A percentile compares a stretch with the other conserved stretches of the same genome.
phyloP scores from a whole-genome alignment of 2,329 filamentous ascomycete species.

The Xylaria sp. region DNA sequence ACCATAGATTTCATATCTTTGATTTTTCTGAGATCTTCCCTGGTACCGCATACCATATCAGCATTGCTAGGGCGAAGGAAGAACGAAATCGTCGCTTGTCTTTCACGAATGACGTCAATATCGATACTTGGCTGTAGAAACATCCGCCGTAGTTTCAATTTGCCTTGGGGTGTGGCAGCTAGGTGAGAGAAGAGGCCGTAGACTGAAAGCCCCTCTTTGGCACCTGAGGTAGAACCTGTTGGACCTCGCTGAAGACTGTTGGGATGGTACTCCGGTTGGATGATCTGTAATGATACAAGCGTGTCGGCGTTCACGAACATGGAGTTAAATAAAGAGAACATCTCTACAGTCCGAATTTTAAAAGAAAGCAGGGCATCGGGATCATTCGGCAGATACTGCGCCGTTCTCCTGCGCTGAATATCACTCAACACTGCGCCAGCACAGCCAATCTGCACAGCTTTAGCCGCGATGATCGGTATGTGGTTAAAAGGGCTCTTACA shows the following conservation, averaged over 20 bases:
- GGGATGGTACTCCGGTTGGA: conserved; percentile 84
- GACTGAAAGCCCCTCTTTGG: conserved; percentile 84
- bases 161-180: conserved; percentile 83
- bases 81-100: conserved; percentile 75
- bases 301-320: conserved; percentile 89
- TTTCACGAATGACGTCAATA: conserved; percentile 72
- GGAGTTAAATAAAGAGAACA: conserved; percentile 73
- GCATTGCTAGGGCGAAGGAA: conserved; percentile 77
- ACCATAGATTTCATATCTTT: conserved; percentile 79
- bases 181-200: conserved; percentile 84
- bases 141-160: conserved; percentile 75
- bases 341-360: conserved; percentile 72
- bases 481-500: conserved; percentile 54
- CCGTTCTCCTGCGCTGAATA: conserved; percentile 74
- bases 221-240: conserved; percentile 67
- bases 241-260: conserved; percentile 81
- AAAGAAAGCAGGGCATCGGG: conserved; percentile 65
- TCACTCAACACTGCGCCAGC: conserved; percentile 88
- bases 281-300: conserved; percentile 83
- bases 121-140: conserved; percentile 84
- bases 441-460: conserved; percentile 72
- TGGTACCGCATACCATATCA: conserved; percentile 64
- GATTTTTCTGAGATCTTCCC: conserved; percentile 73
- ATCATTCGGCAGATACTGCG: conserved; percentile 71
- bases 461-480: conserved; percentile 24